These are phyloP conservation scores for Tieghemiomyces parasiticus DNA, from an alignment of 192 early-diverging fungal species.

Conservation along the genomic window DNA sequence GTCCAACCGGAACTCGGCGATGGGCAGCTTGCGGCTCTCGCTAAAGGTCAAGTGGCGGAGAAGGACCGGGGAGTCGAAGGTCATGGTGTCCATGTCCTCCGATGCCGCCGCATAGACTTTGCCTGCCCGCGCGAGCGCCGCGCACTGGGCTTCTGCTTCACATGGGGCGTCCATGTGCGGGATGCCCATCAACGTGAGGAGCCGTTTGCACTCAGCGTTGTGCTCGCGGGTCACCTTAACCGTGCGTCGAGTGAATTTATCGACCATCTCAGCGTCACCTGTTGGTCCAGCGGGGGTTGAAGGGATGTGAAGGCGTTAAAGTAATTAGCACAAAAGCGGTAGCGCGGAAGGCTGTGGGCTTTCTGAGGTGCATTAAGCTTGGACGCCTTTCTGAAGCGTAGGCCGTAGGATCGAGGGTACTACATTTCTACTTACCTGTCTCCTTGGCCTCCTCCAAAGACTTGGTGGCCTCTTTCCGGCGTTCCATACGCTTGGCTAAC, in stretches of 20 bases:
- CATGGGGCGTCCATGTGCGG: constrained; percentile 88
- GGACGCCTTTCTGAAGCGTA: too few species aligned
- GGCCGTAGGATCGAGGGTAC: too few species aligned
- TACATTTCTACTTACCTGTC: constrained; percentile 25
- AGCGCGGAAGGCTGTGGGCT: too few species aligned
- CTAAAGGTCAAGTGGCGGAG: constrained; percentile 87
- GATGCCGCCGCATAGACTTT: constrained; percentile 92
- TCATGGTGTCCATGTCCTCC: constrained; percentile 98
- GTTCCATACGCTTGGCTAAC: constrained; percentile 56
- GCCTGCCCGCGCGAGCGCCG: constrained; percentile 70
- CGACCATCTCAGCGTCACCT: constrained; percentile 62
- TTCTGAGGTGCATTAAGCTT: too few species aligned
- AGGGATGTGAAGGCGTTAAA: too few species aligned
- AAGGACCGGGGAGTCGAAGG: constrained; percentile 80
- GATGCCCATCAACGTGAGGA: constrained; percentile 86
- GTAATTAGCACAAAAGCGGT: too few species aligned
- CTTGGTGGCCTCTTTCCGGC: constrained; percentile 50
- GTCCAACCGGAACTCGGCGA: constrained; percentile 71
- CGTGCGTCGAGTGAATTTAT: constrained; percentile 73
- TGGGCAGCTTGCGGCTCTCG: constrained; percentile 78
- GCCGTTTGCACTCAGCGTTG: constrained; percentile 77
- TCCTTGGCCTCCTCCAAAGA: constrained; percentile 60
- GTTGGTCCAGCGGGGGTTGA: too few species aligned
- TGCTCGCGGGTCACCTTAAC: constrained; percentile 90
- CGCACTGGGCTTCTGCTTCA: constrained; percentile 98